phyloP scores from a whole-genome alignment of 768 basidiomycete species.

The Psilocybe subaeruginosa region DNA sequence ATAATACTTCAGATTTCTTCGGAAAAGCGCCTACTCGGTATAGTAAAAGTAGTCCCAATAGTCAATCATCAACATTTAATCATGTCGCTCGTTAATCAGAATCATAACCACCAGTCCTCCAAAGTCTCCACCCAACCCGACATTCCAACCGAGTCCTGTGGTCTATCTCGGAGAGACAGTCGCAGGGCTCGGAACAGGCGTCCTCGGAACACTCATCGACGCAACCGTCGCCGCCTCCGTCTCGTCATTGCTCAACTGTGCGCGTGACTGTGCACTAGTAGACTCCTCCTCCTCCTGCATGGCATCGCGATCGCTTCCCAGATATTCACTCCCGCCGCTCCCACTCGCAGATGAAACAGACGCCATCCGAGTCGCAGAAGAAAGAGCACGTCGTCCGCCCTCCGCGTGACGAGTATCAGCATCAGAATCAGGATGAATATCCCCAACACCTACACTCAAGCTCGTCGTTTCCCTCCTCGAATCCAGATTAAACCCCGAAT shows the following conservation, averaged over 20 bases:
- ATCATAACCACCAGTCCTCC: too few relatives aligned
- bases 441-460: not conserved
- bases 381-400: not conserved
- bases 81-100: too few relatives aligned
- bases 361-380: not conserved
- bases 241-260: not conserved
- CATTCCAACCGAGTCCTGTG: too few relatives aligned
- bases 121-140: too few relatives aligned
- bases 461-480: not conserved
- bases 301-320: not conserved
- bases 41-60: too few relatives aligned
- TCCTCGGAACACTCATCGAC: constrained; percentile 4
- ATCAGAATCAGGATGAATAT: not conserved
- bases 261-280: not conserved
- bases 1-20: too few relatives aligned
- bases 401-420: not conserved
- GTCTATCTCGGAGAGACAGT: not conserved
- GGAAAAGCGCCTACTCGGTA: too few relatives aligned
- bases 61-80: too few relatives aligned
- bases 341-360: not conserved
- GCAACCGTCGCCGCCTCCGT: too few relatives aligned
- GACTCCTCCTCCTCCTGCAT: not conserved
- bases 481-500: not conserved
- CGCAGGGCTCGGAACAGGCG: not conserved
- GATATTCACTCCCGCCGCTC: not conserved